Evolutionary conservation across 2,329 filamentous ascomycete species (phyloP), one percentile per base, ranked within the genome.

Genomic region (Neopestalotiopsis sp.): DNA sequence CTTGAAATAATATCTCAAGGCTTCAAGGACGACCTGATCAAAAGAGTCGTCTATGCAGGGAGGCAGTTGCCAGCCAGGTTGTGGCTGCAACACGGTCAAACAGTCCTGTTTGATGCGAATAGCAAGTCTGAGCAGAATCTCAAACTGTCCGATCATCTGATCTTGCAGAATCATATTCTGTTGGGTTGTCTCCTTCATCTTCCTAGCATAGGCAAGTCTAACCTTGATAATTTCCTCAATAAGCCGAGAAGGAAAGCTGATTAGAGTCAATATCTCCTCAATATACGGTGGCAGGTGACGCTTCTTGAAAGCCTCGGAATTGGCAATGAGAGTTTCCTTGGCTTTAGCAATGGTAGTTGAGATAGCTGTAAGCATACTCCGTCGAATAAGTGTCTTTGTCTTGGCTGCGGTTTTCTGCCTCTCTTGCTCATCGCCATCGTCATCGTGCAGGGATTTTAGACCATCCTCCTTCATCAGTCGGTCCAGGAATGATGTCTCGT

Each of bases 21-120:
- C 95, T 76, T 98, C 95, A 58, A 99, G 82, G 10, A 98, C 94
- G 20, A 97, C 94, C 42, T 91, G 88, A 78, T 98, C 96, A 76
- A 98, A 99, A 57, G 94, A 94, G 78, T 99, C 96, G 77, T 98
- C 96, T 72, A 99, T 97, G 81, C 95, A 98, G 9, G 95, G 94
- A 2, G 96, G 96, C 67, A 98, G 83, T 75, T 98, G 94, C 96
- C 96, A 99, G 61, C 96, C 95, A 24, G 92, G 90, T 79, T 98
- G 93, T 0, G 94, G 92, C 73, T 94, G 90, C 28, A 94, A 94
- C 65, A 98, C 94, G 32, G 89, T 85, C 45, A 93, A 87, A 77
- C 97, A 98, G 73, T 95, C 93, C 75, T 92, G 89, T 81, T 98
- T 99, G 81, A 98, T 97, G 71, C 92, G 89, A 70, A 97, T 95